Base-by-base conservation (phyloP, 2,329 filamentous ascomycete genomes). In the Herpotrichia juniperi region DNA sequence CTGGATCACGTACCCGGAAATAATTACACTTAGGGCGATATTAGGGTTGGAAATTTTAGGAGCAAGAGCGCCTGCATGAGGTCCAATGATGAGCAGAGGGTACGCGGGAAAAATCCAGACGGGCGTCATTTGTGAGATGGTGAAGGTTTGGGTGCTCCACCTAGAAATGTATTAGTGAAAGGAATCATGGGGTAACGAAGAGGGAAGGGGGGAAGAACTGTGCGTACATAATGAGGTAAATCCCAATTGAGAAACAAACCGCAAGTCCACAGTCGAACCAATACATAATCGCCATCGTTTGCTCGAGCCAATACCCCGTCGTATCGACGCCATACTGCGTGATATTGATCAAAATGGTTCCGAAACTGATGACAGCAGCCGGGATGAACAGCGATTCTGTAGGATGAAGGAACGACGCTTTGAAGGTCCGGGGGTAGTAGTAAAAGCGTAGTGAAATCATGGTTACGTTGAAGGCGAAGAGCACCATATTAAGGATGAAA, bases 101-200 rank as follows among this genome's bases (percentile, higher is more conserved):
- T 96, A 96, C 0, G 88, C 90, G 0, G 90, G 91, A 59, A 94
- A 94, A 48, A 93, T 91, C 90, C 90, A 94, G 16, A 91, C 86
- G 0, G 90, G 90, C 0, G 90, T 94, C 91, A 96, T 94, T 46
- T 86, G 86, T 28, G 90, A 87, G 42, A 94, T 90, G 0, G 91
- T 87, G 61, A 86, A 87, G 2, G 83, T 85, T 53, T 84, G 82
- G 0, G 84, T 87, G 1, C 82, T 85, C 84, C 84, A 87, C 62
- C 82, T 85, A 46, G 2, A n/a, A 25, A 42, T 32, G 16, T 32
- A 28, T 7, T 14, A 11, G 17, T 31, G 28, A 21, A 12, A 46
- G 26, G 35, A 26, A 8, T 19, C 10, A 28, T 28, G 26, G 12
- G 12, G 7, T 28, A 12, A 6, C n/a, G 34, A 40, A 40, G 16